Evolutionary conservation across 164 flowering plant species (phyloP).

Genomic region (Brasenia schreberi): DNA sequence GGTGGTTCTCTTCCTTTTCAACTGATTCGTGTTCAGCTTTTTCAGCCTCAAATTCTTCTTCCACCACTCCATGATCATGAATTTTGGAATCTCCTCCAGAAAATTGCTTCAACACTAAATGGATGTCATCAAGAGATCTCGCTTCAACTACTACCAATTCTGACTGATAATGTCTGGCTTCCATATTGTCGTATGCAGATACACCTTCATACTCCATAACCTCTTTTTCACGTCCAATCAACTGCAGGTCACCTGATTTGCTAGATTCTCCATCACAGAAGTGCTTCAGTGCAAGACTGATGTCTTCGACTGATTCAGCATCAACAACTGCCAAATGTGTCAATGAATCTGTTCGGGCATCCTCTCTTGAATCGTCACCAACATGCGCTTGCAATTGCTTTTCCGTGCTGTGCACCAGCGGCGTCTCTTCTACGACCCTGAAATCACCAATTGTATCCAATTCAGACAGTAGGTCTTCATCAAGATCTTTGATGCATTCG

Average conservation of each 20-base stretch:
- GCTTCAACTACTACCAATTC: not conserved
- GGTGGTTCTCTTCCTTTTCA: slow-evolving; percentile 6
- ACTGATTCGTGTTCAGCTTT: not conserved
- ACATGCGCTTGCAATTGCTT: slow-evolving; percentile 25
- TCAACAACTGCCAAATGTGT: not conserved
- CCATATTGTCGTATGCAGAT: not conserved
- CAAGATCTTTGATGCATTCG: slow-evolving; percentile 42
- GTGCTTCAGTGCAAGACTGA: not conserved
- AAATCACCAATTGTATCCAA: slow-evolving; percentile 75
- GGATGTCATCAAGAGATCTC: not conserved
- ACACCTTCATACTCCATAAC: not conserved
- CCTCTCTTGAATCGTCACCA: slow-evolving; percentile 27
- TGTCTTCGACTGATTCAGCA: not conserved
- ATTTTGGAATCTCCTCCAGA: not conserved
- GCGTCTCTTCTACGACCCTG: slow-evolving; percentile 42
- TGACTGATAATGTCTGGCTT: not conserved
- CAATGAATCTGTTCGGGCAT: slow-evolving; percentile 6
- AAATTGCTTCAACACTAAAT: not conserved
- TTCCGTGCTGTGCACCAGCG: slow-evolving; percentile 46
- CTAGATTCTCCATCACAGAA: not conserved
- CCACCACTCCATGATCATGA: not conserved
- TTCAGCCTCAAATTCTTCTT: not conserved
- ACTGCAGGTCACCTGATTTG: not conserved
- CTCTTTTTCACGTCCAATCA: not conserved
- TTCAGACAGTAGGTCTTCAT: slow-evolving; percentile 47